Percentiles rank a stretch among this genome's conserved stretches.
phyloP scores from a whole-genome alignment of 2,329 filamentous ascomycete species.

The Paecilomyces sp. region DNA sequence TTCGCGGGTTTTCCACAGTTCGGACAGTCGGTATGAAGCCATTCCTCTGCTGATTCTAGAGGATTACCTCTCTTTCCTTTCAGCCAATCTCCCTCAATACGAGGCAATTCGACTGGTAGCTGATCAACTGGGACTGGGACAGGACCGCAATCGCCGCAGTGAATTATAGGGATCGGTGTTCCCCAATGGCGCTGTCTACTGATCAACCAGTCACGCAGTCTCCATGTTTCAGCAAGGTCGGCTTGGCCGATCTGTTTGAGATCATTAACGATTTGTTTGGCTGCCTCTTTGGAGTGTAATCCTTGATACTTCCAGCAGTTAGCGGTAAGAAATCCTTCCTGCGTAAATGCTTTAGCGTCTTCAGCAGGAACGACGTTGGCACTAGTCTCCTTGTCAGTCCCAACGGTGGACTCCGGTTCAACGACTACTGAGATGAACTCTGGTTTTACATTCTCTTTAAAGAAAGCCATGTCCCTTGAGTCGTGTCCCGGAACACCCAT shows the following conservation, averaged over 20 bases:
- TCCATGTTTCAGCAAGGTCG: slow-evolving; percentile 63
- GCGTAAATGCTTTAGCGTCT: slow-evolving; percentile 50
- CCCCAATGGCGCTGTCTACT: slow-evolving; percentile 93
- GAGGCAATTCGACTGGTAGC: slow-evolving; percentile 68
- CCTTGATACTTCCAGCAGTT: slow-evolving; percentile 60
- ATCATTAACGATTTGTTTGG: slow-evolving; percentile 50
- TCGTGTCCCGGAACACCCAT: slow-evolving; percentile 93
- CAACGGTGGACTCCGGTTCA: slow-evolving; percentile 29
- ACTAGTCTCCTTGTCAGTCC: slow-evolving; percentile 3
- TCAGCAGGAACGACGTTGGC: slow-evolving; percentile 22
- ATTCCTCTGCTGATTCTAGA: slow-evolving; percentile 62
- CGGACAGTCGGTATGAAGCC: slow-evolving; percentile 70
- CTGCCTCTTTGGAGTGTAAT: slow-evolving; percentile 56
- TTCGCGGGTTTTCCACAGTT: slow-evolving; percentile 61
- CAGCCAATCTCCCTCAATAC: slow-evolving; percentile 61
- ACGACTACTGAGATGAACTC: slow-evolving; percentile 60
- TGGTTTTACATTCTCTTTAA: slow-evolving; percentile 60
- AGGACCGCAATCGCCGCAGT: slow-evolving; percentile 68
- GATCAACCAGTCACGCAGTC: slow-evolving; percentile 80
- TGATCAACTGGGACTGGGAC: slow-evolving; percentile 71
- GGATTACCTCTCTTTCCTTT: slow-evolving; percentile 68
- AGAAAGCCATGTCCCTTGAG: slow-evolving; percentile 69
- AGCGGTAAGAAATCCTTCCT: slow-evolving; percentile 61
- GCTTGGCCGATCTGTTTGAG: slow-evolving; percentile 50
- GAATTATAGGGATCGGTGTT: slow-evolving; percentile 79